phyloP scores from a whole-genome alignment of 371 early-diverging fungal genomes.

The Batrachochytrium dendrobatidis region DNA sequence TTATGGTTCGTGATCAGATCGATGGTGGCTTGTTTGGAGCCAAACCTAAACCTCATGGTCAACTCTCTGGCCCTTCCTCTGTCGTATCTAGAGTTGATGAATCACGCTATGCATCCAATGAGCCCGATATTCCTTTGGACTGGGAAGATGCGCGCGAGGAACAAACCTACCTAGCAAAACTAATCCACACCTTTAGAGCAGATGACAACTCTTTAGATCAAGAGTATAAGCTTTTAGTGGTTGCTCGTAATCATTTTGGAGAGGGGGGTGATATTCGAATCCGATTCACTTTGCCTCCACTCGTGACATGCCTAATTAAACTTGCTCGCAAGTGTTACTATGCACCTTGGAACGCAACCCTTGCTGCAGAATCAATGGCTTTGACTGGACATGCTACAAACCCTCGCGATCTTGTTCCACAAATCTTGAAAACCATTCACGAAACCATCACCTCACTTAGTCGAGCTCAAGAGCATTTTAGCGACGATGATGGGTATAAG shows the following conservation, averaged over 20 bases:
- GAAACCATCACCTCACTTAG: constrained; percentile 59
- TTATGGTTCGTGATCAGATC: constrained; percentile 70
- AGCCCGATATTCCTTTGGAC: constrained; percentile 39
- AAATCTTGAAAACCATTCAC: constrained; percentile 55
- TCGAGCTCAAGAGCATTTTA: constrained; percentile 29
- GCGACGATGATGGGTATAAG: constrained; percentile 22
- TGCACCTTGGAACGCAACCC: no score
- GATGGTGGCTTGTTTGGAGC: constrained; percentile 50
- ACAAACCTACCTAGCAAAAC: constrained; percentile 71
- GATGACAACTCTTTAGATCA: constrained; percentile 54
- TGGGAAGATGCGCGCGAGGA: constrained; percentile 74
- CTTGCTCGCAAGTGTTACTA: constrained; percentile 49
- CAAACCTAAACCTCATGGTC: constrained; percentile 8
- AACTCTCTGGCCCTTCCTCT: no score
- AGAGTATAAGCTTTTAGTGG: constrained; percentile 70
- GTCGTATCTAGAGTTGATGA: constrained; percentile 5
- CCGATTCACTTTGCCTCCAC: constrained; percentile 77
- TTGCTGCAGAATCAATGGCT: no score
- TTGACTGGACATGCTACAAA: no score
- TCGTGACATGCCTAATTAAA: constrained; percentile 65
- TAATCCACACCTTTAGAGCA: constrained; percentile 70
- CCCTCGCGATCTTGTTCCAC: not conserved
- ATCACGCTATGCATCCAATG: constrained; percentile 18
- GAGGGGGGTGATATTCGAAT: constrained; percentile 76
- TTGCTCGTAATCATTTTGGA: constrained; percentile 70